Conservation (phyloP, 108 stramenopile genomes). For the Cyclotella atomus region DNA sequence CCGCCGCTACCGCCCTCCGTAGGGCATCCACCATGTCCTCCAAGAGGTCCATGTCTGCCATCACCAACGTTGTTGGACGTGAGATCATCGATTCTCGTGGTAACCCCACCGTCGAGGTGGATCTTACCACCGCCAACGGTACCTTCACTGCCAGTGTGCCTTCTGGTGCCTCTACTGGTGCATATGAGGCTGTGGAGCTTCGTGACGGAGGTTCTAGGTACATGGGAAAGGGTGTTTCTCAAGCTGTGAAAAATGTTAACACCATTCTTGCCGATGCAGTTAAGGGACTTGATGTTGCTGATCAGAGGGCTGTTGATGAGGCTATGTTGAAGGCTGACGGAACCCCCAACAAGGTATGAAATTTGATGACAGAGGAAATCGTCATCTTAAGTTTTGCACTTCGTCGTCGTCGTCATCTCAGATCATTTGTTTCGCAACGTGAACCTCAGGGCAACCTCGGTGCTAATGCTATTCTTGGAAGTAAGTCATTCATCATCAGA, state of each 20-base stretch:
- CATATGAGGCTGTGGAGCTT: slow-evolving; percentile 97
- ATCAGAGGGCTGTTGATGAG: slow-evolving; percentile 93
- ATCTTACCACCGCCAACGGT: slow-evolving; percentile 84
- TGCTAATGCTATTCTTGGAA: slow-evolving; percentile 99
- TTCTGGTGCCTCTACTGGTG: slow-evolving; percentile 97
- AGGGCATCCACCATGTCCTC: slow-evolving; percentile 35
- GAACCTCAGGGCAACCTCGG: slow-evolving; percentile 76
- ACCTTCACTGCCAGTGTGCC: slow-evolving; percentile 93
- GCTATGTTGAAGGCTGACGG: slow-evolving; percentile 94
- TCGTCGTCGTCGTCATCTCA: not conserved
- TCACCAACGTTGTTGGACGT: slow-evolving; percentile 92
- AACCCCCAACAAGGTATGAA: slow-evolving; percentile 89
- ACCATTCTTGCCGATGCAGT: slow-evolving; percentile 89
- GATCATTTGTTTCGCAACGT: not conserved
- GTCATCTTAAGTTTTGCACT: not conserved
- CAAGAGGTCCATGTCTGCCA: slow-evolving; percentile 67
- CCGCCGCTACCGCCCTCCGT: slow-evolving; percentile 47
- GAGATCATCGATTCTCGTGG: slow-evolving; percentile 99
- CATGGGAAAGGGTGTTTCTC: slow-evolving; percentile 97
- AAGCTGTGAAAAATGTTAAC: slow-evolving; percentile 97
- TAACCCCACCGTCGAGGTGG: slow-evolving; percentile 99
- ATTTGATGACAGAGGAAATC: not conserved
- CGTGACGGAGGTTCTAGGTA: slow-evolving; percentile 97
- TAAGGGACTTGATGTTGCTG: slow-evolving; percentile 93
- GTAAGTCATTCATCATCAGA: slow-evolving; percentile 53